Conservation (phyloP, 192 early-diverging fungal genomes). For the Entomortierella lignicola region DNA sequence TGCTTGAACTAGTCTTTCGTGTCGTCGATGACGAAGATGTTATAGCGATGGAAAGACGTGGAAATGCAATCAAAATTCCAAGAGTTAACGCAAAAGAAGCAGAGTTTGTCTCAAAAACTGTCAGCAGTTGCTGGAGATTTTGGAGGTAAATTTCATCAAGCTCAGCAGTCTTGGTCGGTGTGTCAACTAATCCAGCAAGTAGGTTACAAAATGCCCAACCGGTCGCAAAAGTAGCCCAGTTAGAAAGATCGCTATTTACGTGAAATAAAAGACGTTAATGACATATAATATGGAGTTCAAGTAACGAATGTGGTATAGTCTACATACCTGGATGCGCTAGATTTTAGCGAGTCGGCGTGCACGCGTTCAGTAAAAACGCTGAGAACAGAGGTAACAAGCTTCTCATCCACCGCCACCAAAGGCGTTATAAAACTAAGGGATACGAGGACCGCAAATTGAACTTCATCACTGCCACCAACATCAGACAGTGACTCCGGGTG, state of each 20-base stretch:
- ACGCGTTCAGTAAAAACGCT: constrained; percentile 36
- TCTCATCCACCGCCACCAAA: constrained; percentile 52
- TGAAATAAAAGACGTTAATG: neutral
- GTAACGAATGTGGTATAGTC: neutral
- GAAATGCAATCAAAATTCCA: constrained; percentile 50
- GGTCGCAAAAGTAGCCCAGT: constrained; percentile 52
- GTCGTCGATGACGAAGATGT: constrained; percentile 14
- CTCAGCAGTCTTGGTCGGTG: constrained; percentile 52
- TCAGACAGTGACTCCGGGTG: constrained; percentile 30
- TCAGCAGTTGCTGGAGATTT: constrained; percentile 27
- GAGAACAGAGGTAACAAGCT: constrained; percentile 41
- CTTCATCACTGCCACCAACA: constrained; percentile 55
- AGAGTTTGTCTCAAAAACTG: constrained; percentile 20
- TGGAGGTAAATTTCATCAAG: constrained; percentile 40
- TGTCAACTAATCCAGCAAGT: constrained; percentile 37
- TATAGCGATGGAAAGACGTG: constrained; percentile 37
- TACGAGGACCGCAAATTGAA: constrained; percentile 55
- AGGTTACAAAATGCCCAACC: constrained; percentile 57
- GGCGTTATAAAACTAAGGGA: constrained; percentile 53
- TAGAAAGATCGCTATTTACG: constrained; percentile 27
- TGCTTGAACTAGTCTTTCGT: neutral
- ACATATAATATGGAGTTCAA: neutral
- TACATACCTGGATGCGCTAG: constrained; percentile 14
- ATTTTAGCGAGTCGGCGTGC: constrained; percentile 4
- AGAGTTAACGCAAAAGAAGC: constrained; percentile 27